Percentiles rank a stretch among this genome's conserved stretches.
Conservation (phyloP, 768 basidiomycete species). For the Russula abietina region DNA sequence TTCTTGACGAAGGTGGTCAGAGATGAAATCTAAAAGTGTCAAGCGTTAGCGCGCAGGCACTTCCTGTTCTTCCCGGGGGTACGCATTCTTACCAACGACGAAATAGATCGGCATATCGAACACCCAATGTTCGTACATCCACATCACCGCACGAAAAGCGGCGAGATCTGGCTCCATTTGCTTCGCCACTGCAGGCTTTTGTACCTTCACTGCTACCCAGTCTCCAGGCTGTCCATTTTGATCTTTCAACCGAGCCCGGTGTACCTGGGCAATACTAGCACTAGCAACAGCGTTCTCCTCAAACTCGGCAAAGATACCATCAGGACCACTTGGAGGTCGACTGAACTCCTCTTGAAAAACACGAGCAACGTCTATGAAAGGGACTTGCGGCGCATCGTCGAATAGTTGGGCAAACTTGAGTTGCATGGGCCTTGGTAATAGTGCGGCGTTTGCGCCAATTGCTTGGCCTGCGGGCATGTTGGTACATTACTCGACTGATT, state of each 20-base stretch:
- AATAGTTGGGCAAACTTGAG: conserved; percentile 77
- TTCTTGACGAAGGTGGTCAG: conserved; percentile 75
- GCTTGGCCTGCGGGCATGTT: conserved; percentile 49
- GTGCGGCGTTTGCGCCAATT: conserved; percentile 77
- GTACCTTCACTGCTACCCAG: conserved; percentile 90
- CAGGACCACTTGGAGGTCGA: conserved; percentile 54
- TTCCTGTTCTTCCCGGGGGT: background rate
- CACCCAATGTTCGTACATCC: conserved; percentile 69
- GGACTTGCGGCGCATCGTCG: conserved; percentile 83
- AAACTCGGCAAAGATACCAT: conserved; percentile 73
- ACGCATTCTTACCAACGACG: conserved; percentile 49
- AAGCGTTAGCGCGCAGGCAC: background rate
- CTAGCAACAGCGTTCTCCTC: conserved; percentile 74
- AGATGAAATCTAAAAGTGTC: conserved; percentile 54
- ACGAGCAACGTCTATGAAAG: conserved; percentile 57
- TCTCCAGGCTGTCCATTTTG: conserved; percentile 33
- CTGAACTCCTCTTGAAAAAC: conserved; percentile 72
- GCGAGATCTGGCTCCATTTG: conserved; percentile 84
- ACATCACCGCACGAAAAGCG: conserved; percentile 66
- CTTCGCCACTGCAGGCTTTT: conserved; percentile 81
- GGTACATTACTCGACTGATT: too few species aligned
- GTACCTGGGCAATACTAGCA: conserved; percentile 91
- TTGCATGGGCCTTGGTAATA: conserved; percentile 80
- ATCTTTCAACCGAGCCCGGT: conserved; percentile 57
- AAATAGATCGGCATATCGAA: conserved; percentile 87